Evolutionary conservation across 768 basidiomycete genomes (phyloP).

Genomic region (Cystobasidium ongulense): DNA sequence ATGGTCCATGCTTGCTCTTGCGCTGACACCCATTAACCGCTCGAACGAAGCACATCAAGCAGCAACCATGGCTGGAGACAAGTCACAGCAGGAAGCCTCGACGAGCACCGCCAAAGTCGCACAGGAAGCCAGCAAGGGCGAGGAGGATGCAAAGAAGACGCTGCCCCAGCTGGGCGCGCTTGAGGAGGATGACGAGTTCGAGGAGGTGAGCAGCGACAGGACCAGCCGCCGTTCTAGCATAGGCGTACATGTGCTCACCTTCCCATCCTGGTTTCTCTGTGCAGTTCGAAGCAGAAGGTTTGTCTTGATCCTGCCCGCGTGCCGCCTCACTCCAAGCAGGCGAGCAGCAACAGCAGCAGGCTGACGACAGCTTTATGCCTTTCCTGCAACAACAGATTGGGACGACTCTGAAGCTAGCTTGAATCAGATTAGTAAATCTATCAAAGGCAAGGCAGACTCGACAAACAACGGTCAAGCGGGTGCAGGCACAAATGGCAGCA

Average conservation of each 20-base stretch:
- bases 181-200: constrained; percentile 43
- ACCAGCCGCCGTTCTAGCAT: not conserved
- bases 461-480: constrained; percentile 44
- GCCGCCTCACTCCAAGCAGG: not conserved
- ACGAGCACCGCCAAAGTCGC: not conserved
- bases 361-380: not conserved
- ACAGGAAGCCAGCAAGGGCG: constrained; percentile 8
- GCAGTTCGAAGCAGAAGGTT: constrained; percentile 40
- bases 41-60: not conserved
- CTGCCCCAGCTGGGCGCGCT: constrained; percentile 34
- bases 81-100: not conserved
- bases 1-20: not conserved
- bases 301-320: not conserved
- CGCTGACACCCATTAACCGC: not conserved
- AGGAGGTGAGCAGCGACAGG: constrained; percentile 31
- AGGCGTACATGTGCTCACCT: not conserved
- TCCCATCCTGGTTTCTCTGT: not conserved
- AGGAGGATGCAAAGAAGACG: constrained; percentile 19
- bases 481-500: constrained; percentile 53
- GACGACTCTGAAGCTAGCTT: constrained; percentile 27
- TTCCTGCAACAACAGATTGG: constrained; percentile 36
- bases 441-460: constrained; percentile 17
- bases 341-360: not conserved
- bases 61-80: constrained; percentile 23
- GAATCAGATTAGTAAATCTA: constrained; percentile 9